Conservation (phyloP, 2,329 filamentous ascomycete species). For the Nemania bipapillata region DNA sequence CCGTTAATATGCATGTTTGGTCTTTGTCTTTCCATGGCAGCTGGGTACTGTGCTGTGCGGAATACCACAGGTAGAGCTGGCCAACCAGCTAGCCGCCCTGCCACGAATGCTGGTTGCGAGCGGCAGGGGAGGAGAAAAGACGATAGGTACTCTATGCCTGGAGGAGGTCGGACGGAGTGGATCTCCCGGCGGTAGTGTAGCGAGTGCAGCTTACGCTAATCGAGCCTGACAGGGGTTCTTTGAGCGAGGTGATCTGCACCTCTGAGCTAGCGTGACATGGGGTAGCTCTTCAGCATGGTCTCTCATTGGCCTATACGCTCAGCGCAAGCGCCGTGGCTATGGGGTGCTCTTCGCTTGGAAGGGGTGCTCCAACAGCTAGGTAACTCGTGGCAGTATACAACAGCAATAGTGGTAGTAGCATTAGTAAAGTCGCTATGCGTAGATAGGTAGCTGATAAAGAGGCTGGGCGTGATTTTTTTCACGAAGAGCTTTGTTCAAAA, state of each 20-base stretch:
- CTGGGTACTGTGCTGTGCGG: too few relatives aligned
- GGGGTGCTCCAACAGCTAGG: neutral
- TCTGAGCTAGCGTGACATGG: conserved; percentile 42
- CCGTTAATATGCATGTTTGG: neutral
- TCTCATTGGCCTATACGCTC: conserved; percentile 38
- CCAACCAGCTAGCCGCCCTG: conserved; percentile 29
- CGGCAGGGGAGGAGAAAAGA: neutral
- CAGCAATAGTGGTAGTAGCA: too few relatives aligned
- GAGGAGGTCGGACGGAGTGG: conserved; percentile 32
- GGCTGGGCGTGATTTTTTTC: neutral
- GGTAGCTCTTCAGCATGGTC: conserved; percentile 22
- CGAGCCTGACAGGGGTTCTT: conserved; percentile 41
- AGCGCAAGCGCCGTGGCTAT: conserved; percentile 51
- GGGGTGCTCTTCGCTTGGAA: conserved; percentile 6
- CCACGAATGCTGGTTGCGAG: conserved; percentile 14
- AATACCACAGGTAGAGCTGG: neutral
- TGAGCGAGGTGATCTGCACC: conserved; percentile 50
- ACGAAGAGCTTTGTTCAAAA: neutral
- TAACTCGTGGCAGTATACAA: conserved; percentile 1
- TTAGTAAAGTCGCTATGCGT: too few relatives aligned
- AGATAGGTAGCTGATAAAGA: neutral
- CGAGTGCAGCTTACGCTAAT: conserved; percentile 1
- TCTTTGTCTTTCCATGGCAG: neutral
- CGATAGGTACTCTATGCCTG: neutral
- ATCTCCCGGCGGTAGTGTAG: conserved; percentile 24